A percentile compares a stretch with the other conserved stretches of the same genome.
phyloP scores from a whole-genome alignment of 768 basidiomycete genomes.

The Suillus variegatus region DNA sequence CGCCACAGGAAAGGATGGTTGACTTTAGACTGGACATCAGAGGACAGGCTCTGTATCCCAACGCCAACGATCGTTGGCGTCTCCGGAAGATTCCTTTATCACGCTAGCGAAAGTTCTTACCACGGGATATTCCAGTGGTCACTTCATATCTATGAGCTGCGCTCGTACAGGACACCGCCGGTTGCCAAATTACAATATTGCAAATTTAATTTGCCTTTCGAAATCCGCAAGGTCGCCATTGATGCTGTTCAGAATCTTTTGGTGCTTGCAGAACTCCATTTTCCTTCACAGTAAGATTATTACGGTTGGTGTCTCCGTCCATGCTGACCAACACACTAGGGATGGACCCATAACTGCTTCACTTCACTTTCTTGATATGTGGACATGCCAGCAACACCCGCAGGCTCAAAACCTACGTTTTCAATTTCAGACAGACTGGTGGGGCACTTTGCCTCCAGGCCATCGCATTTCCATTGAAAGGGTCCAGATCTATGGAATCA shows the following conservation, averaged over 20 bases:
- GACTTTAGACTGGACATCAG: slow-evolving; percentile 30
- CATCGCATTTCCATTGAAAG: slow-evolving; percentile 33
- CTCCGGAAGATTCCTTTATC: slow-evolving; percentile 33
- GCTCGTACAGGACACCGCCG: slow-evolving; percentile 31
- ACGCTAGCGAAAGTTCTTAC: slow-evolving; percentile 33
- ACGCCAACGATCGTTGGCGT: slow-evolving; percentile 36
- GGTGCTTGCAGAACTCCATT: slow-evolving; percentile 31
- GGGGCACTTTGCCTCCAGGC: slow-evolving; percentile 32
- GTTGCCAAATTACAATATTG: slow-evolving; percentile 28
- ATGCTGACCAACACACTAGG: slow-evolving; percentile 14
- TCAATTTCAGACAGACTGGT: slow-evolving; percentile 35
- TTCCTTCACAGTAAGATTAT: slow-evolving; percentile 26
- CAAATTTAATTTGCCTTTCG: slow-evolving; percentile 34
- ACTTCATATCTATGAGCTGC: slow-evolving; percentile 34
- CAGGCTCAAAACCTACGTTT: slow-evolving; percentile 35
- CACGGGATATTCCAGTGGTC: slow-evolving; percentile 34
- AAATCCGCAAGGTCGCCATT: slow-evolving; percentile 34
- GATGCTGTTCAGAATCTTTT: slow-evolving; percentile 31
- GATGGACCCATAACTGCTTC: slow-evolving; percentile 25
- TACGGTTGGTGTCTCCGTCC: background rate
- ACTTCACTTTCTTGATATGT: slow-evolving; percentile 56
- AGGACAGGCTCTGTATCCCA: slow-evolving; percentile 31
- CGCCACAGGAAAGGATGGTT: slow-evolving; percentile 35
- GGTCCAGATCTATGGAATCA: slow-evolving; percentile 28
- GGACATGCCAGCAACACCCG: slow-evolving; percentile 56